Evolutionary conservation across 75 land plant species (phyloP).

Genomic region (Azolla pinnata): DNA sequence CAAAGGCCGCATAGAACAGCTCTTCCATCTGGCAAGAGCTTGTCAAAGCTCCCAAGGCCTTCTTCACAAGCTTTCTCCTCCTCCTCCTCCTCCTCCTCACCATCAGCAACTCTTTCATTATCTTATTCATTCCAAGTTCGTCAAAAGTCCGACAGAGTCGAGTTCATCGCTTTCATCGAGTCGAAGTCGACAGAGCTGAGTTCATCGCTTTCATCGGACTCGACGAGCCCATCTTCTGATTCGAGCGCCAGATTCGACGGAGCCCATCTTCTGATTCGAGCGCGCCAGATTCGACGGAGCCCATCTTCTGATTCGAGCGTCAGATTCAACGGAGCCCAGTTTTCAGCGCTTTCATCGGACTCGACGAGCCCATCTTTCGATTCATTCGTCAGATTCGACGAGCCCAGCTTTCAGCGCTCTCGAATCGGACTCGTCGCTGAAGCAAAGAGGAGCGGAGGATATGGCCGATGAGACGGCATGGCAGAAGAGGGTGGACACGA

Average conservation of each 20-base stretch:
- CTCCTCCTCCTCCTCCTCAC: no score
- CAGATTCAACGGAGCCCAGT: no score
- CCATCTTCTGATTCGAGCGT: background rate
- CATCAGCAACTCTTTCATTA: background rate
- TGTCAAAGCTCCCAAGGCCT: background rate
- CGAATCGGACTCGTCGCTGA: background rate
- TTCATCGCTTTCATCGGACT: no score
- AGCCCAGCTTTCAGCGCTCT: background rate
- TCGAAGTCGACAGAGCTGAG: no score
- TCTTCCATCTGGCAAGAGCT: background rate
- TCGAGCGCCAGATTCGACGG: background rate
- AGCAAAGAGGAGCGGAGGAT: background rate
- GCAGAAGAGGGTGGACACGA: constrained; percentile 19
- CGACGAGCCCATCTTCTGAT: background rate
- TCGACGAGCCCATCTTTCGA: background rate
- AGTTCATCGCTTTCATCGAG: no score
- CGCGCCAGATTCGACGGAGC: background rate
- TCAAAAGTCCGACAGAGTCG: no score
- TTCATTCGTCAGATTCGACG: background rate
- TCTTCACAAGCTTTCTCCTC: background rate
- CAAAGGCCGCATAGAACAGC: background rate
- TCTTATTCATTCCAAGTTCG: no score
- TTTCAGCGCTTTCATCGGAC: no score
- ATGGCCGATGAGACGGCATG: constrained; percentile 3
- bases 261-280: background rate